Base-by-base conservation (phyloP, 495 filamentous ascomycete genomes). In the Articulospora tetracladia region DNA sequence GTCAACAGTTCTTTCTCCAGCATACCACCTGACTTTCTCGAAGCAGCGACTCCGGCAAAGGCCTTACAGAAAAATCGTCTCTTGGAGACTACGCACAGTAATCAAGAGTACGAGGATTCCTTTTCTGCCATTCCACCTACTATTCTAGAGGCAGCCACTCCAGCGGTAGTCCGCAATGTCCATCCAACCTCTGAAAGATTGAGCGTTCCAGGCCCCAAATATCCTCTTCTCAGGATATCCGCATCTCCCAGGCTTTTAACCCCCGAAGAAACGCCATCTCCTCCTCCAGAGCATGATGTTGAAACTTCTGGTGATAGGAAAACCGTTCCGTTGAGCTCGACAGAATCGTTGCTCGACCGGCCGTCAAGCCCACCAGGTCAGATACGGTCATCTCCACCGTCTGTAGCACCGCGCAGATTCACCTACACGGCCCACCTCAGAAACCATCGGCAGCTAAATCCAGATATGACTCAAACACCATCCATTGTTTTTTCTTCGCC, bases 241-340 rank as follows among this genome's bases (percentile, higher is more conserved):
- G n/a, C 26, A 1, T 44, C 47, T 15, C 51, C 61, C 48, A 67
- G 78, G 70, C 71, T 81, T 61, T 73, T 75, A 67, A 83, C 79
- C 46, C 80, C 79, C 51, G 80, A 81, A 53, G 76, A 82, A 66
- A 82, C 79, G 30, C 77, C 79, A 53, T 82, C 79, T 32, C 79
- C 79, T 26, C 66, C 72, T 59, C 70, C 63, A 20, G 65, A 66
- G 39, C 39, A 44, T n/a, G 39, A 44, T 44, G 39, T 44, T 44
- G 39, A 44, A 17, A 17, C 3, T 44, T 44, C 39, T 44, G n/a
- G 39, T 44, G 39, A 44, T 15, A 49, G 30, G 39, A 44, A 44
- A 44, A 11, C 39, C n/a, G 8, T 44, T 3, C 17, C 39, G 7
- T 44, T 19, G 3, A 17, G 39, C 39, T 44, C 15, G 39, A 44